phyloP scores from a whole-genome alignment of 768 basidiomycete species.

The Boletus speciosus region DNA sequence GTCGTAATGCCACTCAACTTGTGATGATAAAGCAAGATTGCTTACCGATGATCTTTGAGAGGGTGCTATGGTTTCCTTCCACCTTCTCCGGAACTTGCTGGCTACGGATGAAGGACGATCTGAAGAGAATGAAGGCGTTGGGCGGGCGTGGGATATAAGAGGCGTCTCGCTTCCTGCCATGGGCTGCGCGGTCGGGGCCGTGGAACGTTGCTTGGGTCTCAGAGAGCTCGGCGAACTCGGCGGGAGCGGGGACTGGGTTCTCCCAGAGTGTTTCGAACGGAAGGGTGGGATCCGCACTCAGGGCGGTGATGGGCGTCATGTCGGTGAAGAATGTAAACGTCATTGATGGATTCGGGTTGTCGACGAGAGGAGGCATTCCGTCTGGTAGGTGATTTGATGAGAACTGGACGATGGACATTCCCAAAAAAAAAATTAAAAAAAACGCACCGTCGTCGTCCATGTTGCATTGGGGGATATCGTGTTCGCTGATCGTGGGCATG shows the following conservation, averaged over 20 bases:
- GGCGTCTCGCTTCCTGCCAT: constrained; percentile 63
- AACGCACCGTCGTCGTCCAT: constrained; percentile 38
- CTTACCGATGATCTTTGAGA: constrained; percentile 78
- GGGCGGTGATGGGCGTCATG: constrained; percentile 53
- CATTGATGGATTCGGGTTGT: constrained; percentile 49
- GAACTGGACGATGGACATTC: neutral
- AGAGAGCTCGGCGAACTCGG: constrained; percentile 12
- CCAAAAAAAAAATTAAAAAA: neutral
- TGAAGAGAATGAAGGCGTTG: constrained; percentile 84
- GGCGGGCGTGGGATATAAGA: constrained; percentile 80
- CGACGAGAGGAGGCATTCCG: constrained; percentile 50
- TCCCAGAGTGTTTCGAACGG: constrained; percentile 35
- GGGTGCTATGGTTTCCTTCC: constrained; percentile 74
- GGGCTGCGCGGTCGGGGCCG: constrained; percentile 40
- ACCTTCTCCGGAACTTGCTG: constrained; percentile 73
- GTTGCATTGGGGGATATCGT: constrained; percentile 23
- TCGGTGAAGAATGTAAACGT: constrained; percentile 63
- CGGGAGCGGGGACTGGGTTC: constrained; percentile 17
- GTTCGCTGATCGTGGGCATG: constrained; percentile 30
- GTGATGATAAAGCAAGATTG: neutral
- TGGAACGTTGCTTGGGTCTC: constrained; percentile 23
- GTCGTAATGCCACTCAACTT: neutral
- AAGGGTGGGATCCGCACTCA: constrained; percentile 33
- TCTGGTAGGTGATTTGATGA: constrained; percentile 30
- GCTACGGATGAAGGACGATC: constrained; percentile 71